Conservation (phyloP, 1,284 basidiomycete species). For the Garcileccinum viscosum region DNA sequence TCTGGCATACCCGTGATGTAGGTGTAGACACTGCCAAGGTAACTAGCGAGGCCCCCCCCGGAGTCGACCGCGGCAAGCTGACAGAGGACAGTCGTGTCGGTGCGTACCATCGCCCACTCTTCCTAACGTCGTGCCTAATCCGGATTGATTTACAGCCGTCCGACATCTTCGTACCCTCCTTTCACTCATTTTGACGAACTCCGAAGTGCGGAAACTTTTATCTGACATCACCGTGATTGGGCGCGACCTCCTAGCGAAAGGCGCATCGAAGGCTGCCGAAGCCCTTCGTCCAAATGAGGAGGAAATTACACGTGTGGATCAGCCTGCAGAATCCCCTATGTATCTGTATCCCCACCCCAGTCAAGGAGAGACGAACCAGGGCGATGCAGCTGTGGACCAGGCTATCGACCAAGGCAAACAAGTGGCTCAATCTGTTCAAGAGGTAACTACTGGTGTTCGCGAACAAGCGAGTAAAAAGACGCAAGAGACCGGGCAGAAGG, state of each 20-base stretch:
- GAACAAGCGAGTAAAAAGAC: slow-evolving; percentile 3
- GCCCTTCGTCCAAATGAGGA: slow-evolving; percentile 73
- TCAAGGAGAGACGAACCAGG: slow-evolving; percentile 39
- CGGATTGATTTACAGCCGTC: slow-evolving; percentile 55
- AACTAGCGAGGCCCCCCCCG: slow-evolving; percentile 50
- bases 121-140: slow-evolving; percentile 4
- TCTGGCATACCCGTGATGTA: slow-evolving; percentile 75
- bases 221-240: slow-evolving; percentile 84
- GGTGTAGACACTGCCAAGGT: slow-evolving; percentile 53
- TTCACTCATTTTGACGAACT: slow-evolving; percentile 86
- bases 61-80: slow-evolving; percentile 62
- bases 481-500: slow-evolving; percentile 7
- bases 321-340: slow-evolving; percentile 50
- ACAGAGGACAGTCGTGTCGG: slow-evolving; percentile 68
- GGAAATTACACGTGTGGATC: slow-evolving; percentile 69
- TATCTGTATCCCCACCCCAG: slow-evolving; percentile 57
- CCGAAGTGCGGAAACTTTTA: slow-evolving; percentile 88
- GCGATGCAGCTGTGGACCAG: slow-evolving; percentile 31
- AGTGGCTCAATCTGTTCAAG: slow-evolving; percentile 30
- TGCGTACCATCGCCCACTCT: slow-evolving; percentile 32
- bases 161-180: slow-evolving; percentile 86
- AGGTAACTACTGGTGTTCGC: slow-evolving; percentile 18
- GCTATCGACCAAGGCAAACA: slow-evolving; percentile 27
- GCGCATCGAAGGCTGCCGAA: slow-evolving; percentile 78
- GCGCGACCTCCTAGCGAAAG: slow-evolving; percentile 84